These are phyloP conservation scores for Fusarium sp. DNA, from an alignment of 2,329 filamentous ascomycete species.

Conservation along the genomic window DNA sequence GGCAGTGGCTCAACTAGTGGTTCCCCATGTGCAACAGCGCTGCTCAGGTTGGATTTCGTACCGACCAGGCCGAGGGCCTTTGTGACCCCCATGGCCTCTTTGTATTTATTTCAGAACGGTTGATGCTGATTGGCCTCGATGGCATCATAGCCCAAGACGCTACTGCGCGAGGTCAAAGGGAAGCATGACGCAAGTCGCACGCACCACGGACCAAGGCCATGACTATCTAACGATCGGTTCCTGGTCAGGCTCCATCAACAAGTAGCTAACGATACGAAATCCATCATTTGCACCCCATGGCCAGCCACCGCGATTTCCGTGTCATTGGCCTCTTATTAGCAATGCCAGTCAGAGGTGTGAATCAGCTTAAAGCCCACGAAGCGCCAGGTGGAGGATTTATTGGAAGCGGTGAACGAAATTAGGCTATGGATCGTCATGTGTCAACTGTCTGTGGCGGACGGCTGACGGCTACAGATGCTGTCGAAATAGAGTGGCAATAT, in stretches of 20 bases:
- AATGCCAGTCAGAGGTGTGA: constrained; percentile 19
- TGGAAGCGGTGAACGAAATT: constrained; percentile 37
- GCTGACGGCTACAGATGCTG: neutral
- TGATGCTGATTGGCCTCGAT: constrained; percentile 13
- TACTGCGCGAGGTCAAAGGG: constrained; percentile 18
- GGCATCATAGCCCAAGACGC: constrained; percentile 9
- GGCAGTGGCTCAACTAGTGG: constrained; percentile 22
- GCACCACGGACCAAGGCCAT: constrained; percentile 19
- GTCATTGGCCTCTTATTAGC: constrained; percentile 8
- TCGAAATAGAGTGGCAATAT: constrained; percentile 14
- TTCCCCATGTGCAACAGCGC: constrained; percentile 21
- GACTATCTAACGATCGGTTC: constrained; percentile 15
- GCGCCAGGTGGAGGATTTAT: constrained; percentile 9
- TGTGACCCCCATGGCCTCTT: neutral
- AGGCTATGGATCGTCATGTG: constrained; percentile 32
- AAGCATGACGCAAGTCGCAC: constrained; percentile 21
- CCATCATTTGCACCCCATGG: constrained; percentile 20
- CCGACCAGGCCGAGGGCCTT: constrained; percentile 20
- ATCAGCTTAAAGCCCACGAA: constrained; percentile 14
- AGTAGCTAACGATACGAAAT: constrained; percentile 6
- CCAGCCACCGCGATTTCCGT: constrained; percentile 16
- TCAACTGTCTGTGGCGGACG: constrained; percentile 28
- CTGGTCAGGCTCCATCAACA: constrained; percentile 12
- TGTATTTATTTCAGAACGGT: constrained; percentile 2
- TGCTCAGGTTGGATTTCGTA: constrained; percentile 21